Percentiles rank a stretch among this genome's conserved stretches.
phyloP scores from a whole-genome alignment of 768 basidiomycete species.

The Tricholomella constricta region DNA sequence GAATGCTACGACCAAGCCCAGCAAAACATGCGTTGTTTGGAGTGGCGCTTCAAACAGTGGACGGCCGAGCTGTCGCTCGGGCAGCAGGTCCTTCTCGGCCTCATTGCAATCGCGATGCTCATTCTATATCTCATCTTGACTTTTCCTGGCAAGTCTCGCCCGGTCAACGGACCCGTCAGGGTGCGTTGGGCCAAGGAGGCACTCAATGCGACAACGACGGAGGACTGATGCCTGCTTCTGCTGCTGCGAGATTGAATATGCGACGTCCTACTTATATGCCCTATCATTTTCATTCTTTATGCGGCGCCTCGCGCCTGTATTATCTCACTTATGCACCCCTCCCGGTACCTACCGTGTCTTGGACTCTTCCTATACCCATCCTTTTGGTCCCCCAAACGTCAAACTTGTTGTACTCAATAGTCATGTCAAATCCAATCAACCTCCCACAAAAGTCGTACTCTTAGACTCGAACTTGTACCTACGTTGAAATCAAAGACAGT shows the following conservation, averaged over 20 bases:
- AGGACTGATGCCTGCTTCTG: no score
- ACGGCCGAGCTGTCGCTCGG: neutral
- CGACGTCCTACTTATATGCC: no score
- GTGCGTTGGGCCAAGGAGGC: neutral
- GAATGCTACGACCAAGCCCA: conserved; percentile 2
- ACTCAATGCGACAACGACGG: no score
- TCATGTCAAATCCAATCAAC: no score
- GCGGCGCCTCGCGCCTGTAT: conserved; percentile 6
- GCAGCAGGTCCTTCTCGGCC: neutral
- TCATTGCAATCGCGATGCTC: neutral
- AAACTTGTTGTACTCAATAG: no score
- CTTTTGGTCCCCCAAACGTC: no score
- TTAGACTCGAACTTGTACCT: no score
- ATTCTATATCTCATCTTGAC: neutral
- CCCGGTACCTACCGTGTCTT: no score
- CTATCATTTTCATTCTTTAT: neutral
- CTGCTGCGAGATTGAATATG: no score
- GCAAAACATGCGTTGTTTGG: conserved; percentile 1
- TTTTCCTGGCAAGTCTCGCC: neutral
- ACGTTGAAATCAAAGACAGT: no score
- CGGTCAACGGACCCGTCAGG: neutral
- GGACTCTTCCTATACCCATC: no score
- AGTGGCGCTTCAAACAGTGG: conserved; percentile 8
- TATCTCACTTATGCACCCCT: neutral
- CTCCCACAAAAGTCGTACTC: no score